Evolutionary conservation across 2,329 filamentous ascomycete species (phyloP).

Genomic region (Alternaria sp.): DNA sequence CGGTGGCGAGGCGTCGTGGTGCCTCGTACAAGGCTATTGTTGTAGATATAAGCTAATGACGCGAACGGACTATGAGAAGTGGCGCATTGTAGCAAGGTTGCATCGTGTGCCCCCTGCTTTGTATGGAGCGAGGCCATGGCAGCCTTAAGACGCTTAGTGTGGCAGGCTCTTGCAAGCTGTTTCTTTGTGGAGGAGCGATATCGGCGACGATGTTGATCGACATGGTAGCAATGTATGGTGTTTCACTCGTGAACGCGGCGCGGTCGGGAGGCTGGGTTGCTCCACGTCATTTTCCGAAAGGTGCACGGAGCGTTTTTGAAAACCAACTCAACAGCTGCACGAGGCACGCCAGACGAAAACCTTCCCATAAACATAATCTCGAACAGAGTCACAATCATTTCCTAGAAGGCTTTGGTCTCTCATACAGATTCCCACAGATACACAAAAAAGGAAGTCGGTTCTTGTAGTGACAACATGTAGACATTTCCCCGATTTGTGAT

Average conservation of each 20-base stretch:
- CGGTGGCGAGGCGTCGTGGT: constrained; percentile 12
- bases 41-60: constrained; percentile 14
- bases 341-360: neutral
- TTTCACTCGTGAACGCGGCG: neutral
- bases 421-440: neutral
- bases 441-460: neutral
- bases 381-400: neutral
- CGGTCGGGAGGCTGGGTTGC: neutral
- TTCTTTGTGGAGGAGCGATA: neutral
- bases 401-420: neutral
- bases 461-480: neutral
- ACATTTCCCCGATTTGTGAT: neutral
- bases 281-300: neutral
- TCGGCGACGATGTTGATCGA: neutral
- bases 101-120: constrained; percentile 3
- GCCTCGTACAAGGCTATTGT: constrained; percentile 7
- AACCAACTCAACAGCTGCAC: neutral
- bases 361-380: neutral
- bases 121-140: constrained; percentile 6
- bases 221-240: neutral
- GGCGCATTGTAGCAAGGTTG: constrained; percentile 21
- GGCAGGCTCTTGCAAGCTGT: constrained; percentile 3
- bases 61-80: constrained; percentile 22
- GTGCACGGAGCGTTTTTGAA: neutral
- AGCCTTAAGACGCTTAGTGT: constrained; percentile 5